A percentile compares a stretch with the other conserved stretches of the same genome.
Conservation (phyloP, 2,329 filamentous ascomycete genomes). For the Trichophyton simii region DNA sequence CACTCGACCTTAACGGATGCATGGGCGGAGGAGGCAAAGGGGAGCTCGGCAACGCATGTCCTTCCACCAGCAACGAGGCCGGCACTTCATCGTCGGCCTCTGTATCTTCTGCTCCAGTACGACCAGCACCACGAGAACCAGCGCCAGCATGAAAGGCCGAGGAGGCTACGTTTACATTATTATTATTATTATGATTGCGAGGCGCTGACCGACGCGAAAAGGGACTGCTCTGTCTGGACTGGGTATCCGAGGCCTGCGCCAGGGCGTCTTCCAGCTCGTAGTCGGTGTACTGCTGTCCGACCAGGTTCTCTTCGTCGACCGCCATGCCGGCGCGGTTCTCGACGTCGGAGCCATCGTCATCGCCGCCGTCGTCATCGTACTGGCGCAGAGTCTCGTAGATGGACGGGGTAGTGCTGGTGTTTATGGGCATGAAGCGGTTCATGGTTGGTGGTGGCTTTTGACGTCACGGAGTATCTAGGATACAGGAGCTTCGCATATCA, state of each 20-base stretch:
- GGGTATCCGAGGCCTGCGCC: conserved; percentile 39
- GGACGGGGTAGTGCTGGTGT: conserved; percentile 24
- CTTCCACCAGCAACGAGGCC: conserved; percentile 49
- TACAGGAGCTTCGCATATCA: background rate
- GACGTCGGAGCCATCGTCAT: conserved; percentile 28
- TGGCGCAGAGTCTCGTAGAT: conserved; percentile 20
- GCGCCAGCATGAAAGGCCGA: conserved; percentile 15
- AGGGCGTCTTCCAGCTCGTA: conserved; percentile 46
- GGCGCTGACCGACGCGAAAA: conserved; percentile 22
- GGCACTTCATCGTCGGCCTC: conserved; percentile 40
- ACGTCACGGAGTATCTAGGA: conserved; percentile 29
- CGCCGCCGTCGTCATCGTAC: conserved; percentile 25
- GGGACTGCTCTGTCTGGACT: conserved; percentile 33
- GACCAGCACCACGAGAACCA: background rate
- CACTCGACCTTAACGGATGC: conserved; percentile 18
- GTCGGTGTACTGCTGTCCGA: conserved; percentile 40
- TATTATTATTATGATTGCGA: no score
- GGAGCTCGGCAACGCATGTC: conserved; percentile 27
- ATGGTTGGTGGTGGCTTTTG: conserved; percentile 37
- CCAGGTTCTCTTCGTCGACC: conserved; percentile 37
- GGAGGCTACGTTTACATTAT: background rate
- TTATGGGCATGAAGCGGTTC: conserved; percentile 36
- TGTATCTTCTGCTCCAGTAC: conserved; percentile 13
- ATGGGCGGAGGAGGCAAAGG: conserved; percentile 29
- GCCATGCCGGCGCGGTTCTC: conserved; percentile 37